Evolutionary conservation across 257 asterid species (phyloP).

Genomic region (Perilla frutescens): DNA sequence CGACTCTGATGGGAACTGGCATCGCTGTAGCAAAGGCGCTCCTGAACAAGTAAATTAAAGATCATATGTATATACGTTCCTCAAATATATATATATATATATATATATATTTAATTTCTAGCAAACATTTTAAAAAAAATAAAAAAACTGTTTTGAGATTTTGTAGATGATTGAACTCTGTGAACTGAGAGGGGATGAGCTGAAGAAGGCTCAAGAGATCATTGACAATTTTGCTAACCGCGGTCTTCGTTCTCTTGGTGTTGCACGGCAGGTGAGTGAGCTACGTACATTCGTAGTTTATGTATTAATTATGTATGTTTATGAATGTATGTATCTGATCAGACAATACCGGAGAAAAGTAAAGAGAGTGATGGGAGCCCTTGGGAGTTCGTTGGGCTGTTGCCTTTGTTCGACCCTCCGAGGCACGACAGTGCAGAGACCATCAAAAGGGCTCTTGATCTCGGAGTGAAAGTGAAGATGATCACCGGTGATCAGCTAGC

Average conservation of each 20-base stretch:
- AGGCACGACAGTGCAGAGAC: conserved; percentile 84
- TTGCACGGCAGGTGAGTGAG: conserved; percentile 56
- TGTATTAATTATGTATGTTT: too few relatives aligned
- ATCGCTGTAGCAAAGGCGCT: conserved; percentile 90
- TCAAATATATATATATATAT: too few relatives aligned
- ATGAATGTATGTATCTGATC: not conserved
- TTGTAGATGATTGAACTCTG: conserved; percentile 64
- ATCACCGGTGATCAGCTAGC: conserved; percentile 88
- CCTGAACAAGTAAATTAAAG: conserved; percentile 76
- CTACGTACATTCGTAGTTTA: too few relatives aligned
- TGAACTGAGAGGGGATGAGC: conserved; percentile 45
- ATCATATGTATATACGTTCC: too few relatives aligned
- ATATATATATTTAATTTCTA: not conserved
- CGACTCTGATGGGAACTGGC: conserved; percentile 72
- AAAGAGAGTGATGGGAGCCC: conserved; percentile 57
- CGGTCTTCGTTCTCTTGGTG: conserved; percentile 75
- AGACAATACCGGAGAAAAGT: conserved; percentile 54
- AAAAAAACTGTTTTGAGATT: not conserved
- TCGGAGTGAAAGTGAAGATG: conserved; percentile 75
- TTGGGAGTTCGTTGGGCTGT: conserved; percentile 70
- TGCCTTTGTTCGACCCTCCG: conserved; percentile 76
- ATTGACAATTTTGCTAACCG: conserved; percentile 69
- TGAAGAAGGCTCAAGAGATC: conserved; percentile 54
- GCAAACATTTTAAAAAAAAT: not conserved
- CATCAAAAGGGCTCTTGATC: conserved; percentile 63